A percentile compares a stretch with the other conserved stretches of the same genome.
These are phyloP conservation scores for Kuraishia floccosa DNA, from an alignment of 805 yeast genomes.

Conservation along the genomic window DNA sequence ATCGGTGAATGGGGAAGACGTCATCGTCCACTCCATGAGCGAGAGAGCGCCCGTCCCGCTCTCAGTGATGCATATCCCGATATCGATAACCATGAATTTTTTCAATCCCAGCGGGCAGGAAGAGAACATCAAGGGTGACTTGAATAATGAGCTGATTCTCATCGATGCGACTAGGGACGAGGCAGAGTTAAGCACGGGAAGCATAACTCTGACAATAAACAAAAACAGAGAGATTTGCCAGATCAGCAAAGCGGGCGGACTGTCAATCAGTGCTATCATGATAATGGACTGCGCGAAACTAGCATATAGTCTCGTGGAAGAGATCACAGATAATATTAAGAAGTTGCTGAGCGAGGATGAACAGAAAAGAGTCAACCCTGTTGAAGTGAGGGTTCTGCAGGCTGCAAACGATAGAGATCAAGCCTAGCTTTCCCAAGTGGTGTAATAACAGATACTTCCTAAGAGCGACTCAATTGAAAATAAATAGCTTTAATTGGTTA, in stretches of 20 bases:
- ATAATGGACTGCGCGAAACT: constrained; percentile 58
- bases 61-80: constrained; percentile 79
- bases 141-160: constrained; percentile 46
- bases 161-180: constrained; percentile 74
- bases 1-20: constrained; percentile 51
- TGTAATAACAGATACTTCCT: not conserved
- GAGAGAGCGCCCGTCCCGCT: constrained; percentile 85
- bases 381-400: constrained; percentile 14
- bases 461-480: too few species aligned
- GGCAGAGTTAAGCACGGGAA: constrained; percentile 67
- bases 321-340: constrained; percentile 54
- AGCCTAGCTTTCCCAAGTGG: not conserved
- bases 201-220: constrained; percentile 76
- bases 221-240: constrained; percentile 89
- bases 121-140: constrained; percentile 60
- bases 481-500: too few species aligned
- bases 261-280: constrained; percentile 63
- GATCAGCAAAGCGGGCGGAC: constrained; percentile 81
- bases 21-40: constrained; percentile 56
- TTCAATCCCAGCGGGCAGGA: constrained; percentile 58
- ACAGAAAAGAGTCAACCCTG: constrained; percentile 8
- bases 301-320: constrained; percentile 54
- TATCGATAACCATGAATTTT: constrained; percentile 83
- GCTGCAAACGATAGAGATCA: constrained; percentile 18
- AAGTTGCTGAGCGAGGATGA: constrained; percentile 43